Conservation (phyloP, 345 rosid species). For the Xanthoceras sorbifolium region DNA sequence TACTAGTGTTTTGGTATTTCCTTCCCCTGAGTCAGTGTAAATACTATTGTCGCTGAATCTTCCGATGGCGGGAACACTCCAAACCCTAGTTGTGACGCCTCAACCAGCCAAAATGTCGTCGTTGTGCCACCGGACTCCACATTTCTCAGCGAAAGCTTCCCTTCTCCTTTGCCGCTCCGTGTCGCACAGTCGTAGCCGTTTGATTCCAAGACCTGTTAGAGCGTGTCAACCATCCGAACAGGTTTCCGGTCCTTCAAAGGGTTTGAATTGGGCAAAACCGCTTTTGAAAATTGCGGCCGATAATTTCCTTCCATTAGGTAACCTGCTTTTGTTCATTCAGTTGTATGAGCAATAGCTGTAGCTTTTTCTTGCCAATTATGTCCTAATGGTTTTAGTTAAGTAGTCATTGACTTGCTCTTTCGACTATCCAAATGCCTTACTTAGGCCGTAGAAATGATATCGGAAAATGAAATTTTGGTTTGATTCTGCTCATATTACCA, state of each 20-base stretch:
- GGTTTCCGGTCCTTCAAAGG: conserved; percentile 36
- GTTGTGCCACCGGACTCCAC: conserved; percentile 12
- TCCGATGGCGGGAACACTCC: conserved; percentile 54
- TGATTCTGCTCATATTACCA: neutral
- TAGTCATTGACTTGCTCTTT: too few relatives aligned
- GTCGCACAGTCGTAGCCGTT: conserved; percentile 25
- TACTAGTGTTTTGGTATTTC: too few relatives aligned
- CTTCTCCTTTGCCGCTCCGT: conserved; percentile 23
- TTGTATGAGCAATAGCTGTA: too few relatives aligned
- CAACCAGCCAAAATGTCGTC: conserved; percentile 11
- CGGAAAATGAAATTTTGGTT: neutral
- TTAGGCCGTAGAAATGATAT: neutral
- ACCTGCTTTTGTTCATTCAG: neutral
- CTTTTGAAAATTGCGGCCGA: conserved; percentile 46
- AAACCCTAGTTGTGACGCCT: conserved; percentile 31
- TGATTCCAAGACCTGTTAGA: conserved; percentile 36
- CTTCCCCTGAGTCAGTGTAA: too few relatives aligned
- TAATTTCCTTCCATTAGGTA: conserved; percentile 89
- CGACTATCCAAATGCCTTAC: neutral
- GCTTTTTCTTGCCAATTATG: neutral
- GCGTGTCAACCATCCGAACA: conserved; percentile 47
- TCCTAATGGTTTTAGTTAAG: neutral
- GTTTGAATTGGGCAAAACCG: conserved; percentile 45
- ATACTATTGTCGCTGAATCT: too few relatives aligned
- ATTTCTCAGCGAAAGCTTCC: conserved; percentile 19